Conservation (phyloP, 2,329 filamentous ascomycete species). For the Fulvia fulva region DNA sequence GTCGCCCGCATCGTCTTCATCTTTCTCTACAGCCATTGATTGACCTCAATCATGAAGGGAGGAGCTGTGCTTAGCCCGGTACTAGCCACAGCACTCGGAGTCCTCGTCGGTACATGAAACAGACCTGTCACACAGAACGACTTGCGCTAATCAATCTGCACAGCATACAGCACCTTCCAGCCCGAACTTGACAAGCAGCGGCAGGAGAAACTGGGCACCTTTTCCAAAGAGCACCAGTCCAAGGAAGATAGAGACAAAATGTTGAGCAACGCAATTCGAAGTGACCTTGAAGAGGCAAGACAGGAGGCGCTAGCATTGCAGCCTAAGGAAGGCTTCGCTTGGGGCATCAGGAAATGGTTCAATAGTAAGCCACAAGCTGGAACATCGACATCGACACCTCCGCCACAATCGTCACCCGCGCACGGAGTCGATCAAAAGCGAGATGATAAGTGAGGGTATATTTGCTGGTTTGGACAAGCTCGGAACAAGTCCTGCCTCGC, state of each 20-base stretch:
- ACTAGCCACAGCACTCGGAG: slow-evolving; percentile 15
- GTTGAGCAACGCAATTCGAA: slow-evolving; percentile 26
- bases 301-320: slow-evolving; percentile 10
- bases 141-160: not conserved
- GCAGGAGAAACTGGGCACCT: slow-evolving; percentile 25
- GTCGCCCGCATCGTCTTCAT: not conserved
- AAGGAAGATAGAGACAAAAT: slow-evolving; percentile 11
- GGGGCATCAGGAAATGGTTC: slow-evolving; percentile 24
- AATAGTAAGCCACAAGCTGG: slow-evolving; percentile 3
- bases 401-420: not conserved
- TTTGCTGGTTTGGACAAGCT: not conserved
- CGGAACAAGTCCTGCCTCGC: not conserved
- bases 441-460: slow-evolving; percentile 3
- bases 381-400: not conserved
- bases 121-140: not conserved
- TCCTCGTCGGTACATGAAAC: slow-evolving; percentile 18
- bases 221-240: slow-evolving; percentile 19
- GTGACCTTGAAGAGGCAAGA: slow-evolving; percentile 26
- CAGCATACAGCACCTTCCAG: slow-evolving; percentile 29
- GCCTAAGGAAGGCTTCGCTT: slow-evolving; percentile 22
- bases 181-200: slow-evolving; percentile 29
- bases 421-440: not conserved
- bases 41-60: slow-evolving; percentile 6
- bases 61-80: slow-evolving; percentile 2
- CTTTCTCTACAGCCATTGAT: not conserved